Evolutionary conservation across 176 grass and related monocot genomes (phyloP).

Genomic region (Eleusine coracana): DNA sequence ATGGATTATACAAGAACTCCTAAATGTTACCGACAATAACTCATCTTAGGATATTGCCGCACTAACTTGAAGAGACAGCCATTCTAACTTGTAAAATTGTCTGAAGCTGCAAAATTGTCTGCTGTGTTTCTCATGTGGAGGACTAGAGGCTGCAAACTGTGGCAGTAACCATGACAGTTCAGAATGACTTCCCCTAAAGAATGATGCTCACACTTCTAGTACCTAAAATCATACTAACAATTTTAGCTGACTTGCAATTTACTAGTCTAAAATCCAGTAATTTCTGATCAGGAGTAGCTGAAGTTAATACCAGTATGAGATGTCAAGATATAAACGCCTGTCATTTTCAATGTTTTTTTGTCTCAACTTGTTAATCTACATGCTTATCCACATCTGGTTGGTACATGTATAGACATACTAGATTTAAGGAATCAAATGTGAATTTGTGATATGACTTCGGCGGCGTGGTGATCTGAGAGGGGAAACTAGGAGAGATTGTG

Average conservation of each 20-base stretch:
- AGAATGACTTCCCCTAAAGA: conserved; percentile 6
- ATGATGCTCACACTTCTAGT: neutral
- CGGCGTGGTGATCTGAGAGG: too few species aligned
- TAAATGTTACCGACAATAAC: neutral
- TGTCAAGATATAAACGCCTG: neutral
- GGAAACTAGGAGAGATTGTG: too few species aligned
- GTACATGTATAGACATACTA: neutral
- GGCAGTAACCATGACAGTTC: conserved; percentile 19
- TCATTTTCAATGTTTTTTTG: conserved; percentile 1
- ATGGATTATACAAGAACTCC: neutral
- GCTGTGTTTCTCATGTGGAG: neutral
- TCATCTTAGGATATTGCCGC: neutral
- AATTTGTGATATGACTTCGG: neutral
- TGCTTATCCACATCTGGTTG: neutral
- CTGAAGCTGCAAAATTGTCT: neutral
- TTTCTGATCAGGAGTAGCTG: neutral
- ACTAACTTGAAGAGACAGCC: conserved; percentile 2
- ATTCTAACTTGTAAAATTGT: neutral
- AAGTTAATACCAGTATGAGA: neutral
- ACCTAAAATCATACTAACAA: neutral
- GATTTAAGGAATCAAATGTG: neutral
- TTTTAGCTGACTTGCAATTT: neutral
- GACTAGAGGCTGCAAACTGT: neutral
- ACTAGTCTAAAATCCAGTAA: neutral
- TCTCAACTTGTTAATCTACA: conserved; percentile 12